Conservation (phyloP, 768 basidiomycete genomes). For the Termitomyces sp. region DNA sequence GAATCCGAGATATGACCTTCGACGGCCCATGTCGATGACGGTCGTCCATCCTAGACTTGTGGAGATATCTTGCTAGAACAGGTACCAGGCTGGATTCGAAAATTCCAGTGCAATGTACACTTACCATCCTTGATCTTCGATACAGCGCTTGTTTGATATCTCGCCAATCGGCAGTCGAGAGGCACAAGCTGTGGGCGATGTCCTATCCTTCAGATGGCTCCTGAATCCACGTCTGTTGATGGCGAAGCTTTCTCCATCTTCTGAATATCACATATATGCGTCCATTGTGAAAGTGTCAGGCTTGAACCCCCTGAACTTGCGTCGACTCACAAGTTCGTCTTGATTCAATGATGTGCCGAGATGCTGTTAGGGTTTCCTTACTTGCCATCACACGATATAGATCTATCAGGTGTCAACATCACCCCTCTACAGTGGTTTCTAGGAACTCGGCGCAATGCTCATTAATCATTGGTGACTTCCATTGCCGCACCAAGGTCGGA, state of each 20-base stretch:
- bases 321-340: background rate
- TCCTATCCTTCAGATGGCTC: background rate
- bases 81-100: background rate
- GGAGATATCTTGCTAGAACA: background rate
- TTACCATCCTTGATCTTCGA: background rate
- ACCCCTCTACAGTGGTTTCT: background rate
- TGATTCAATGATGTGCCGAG: background rate
- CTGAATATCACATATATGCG: background rate
- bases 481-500: conserved; percentile 1
- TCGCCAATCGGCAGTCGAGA: background rate
- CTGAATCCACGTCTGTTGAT: no score
- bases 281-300: background rate
- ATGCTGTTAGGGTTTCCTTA: background rate
- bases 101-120: background rate
- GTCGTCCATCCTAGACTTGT: background rate
- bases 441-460: background rate
- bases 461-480: background rate
- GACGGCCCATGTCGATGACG: background rate
- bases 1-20: background rate
- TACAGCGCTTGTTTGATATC: background rate
- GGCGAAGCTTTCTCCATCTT: background rate
- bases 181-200: background rate
- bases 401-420: background rate
- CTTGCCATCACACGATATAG: background rate
- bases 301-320: background rate